Conservation (phyloP, 2,329 filamentous ascomycete genomes). For the Trichoderma sp. region DNA sequence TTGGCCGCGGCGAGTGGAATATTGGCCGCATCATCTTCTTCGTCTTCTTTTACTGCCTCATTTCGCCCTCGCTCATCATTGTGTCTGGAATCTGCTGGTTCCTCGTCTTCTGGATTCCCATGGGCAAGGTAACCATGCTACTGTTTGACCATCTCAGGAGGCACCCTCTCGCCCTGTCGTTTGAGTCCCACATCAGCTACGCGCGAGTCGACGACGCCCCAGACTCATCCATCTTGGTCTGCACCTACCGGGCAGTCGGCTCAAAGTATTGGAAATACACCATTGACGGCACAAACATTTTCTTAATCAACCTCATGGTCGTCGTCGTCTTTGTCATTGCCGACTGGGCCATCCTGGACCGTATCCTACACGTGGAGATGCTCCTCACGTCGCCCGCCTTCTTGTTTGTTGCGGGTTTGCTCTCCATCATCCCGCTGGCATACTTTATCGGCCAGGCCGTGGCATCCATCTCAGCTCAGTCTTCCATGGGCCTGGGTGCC, state of each 20-base stretch:
- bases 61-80: constrained; percentile 80
- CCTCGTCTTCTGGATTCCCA: constrained; percentile 95
- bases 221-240: constrained; percentile 84
- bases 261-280: constrained; percentile 99
- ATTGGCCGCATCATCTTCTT: constrained; percentile 94
- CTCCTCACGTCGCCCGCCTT: constrained; percentile 80
- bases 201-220: constrained; percentile 68
- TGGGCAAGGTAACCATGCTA: constrained; percentile 92
- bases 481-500: constrained; percentile 95
- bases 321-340: constrained; percentile 93
- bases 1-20: constrained; percentile 95
- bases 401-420: constrained; percentile 76
- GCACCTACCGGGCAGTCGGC: constrained; percentile 94
- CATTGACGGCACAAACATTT: constrained; percentile 96
- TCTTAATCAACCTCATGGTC: constrained; percentile 93
- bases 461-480: constrained; percentile 96
- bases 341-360: constrained; percentile 79
- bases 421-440: constrained; percentile 93
- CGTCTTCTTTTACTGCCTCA: constrained; percentile 88
- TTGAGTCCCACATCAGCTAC: constrained; percentile 80
- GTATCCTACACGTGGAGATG: constrained; percentile 65
- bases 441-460: constrained; percentile 99
- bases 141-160: constrained; percentile 88
- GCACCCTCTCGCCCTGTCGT: constrained; percentile 88
- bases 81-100: constrained; percentile 93